Base-by-base conservation (phyloP, 208 protist genomes). In the Angomonas desouzai region DNA sequence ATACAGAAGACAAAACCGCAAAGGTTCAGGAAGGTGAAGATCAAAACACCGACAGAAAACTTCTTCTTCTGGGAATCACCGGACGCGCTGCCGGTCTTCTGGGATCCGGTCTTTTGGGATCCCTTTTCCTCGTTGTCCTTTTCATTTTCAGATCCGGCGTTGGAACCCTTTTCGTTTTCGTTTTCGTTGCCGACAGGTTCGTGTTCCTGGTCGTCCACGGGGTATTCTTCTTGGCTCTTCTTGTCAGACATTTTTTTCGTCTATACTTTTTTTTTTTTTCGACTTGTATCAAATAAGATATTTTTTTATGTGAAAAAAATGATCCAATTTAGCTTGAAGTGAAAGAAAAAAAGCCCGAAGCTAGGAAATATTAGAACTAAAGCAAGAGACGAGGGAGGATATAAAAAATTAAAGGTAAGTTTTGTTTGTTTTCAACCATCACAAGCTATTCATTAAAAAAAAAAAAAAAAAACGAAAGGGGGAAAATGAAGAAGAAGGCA, bases 11-110 rank as follows among this genome's bases (percentile, higher is more conserved):
- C 72, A 48, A 79, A 79, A 28, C 62, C 77, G 40, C 34, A 57
- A 43, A 84, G 70, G 51, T 71, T 65, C 45, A 64, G 49, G 62
- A 79, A 60, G 36, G 69, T 61, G 56, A 79, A 84, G 65, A 84
- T 30, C 48, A 84, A 58, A 20, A 77, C 68, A 34, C 61, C 59
- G 23, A 76, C 63, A 62, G 66, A 70, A 45, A 77, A 49, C 53
- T 66, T 64, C 20, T 28, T 34, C 67, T 68, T 74, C 30, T 51
- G 45, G 49, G 60, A 29, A 27, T 23, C 60, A 51, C 11, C 68
- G 1, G 55, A 32, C 20, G 25, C 45, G 40, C 51, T 29, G 4
- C 55, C 51, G 45, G 45, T 51, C 20, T 23, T 51, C 45, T 51
- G 45, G 45, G 45, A 51, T 51, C 45, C 45, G 36, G 36, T 40